phyloP scores from a whole-genome alignment of 2,329 filamentous ascomycete genomes.

The Aureobasidium mangrovei region DNA sequence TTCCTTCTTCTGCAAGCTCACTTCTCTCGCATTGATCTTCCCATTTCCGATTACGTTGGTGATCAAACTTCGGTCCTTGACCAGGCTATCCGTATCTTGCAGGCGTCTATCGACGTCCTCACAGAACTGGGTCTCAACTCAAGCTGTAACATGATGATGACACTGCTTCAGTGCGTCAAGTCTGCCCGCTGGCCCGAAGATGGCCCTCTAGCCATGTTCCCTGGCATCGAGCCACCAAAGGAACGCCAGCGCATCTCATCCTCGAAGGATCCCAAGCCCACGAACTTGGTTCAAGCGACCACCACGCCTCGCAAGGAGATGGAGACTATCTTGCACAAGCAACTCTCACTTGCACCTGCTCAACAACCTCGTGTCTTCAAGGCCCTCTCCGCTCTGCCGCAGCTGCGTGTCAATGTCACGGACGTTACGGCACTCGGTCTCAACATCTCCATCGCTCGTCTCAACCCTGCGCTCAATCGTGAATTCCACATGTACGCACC shows the following conservation, averaged over 20 bases:
- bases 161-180: constrained; percentile 84
- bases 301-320: constrained; percentile 24
- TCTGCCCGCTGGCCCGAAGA: constrained; percentile 85
- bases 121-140: constrained; percentile 78
- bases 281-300: constrained; percentile 32
- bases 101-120: constrained; percentile 88
- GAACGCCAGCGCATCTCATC: constrained; percentile 35
- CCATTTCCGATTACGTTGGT: constrained; percentile 94
- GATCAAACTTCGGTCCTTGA: constrained; percentile 84
- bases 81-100: constrained; percentile 92
- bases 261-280: constrained; percentile 24
- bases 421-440: constrained; percentile 55
- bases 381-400: constrained; percentile 58
- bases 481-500: constrained; percentile 78
- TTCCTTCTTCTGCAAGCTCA: constrained; percentile 91
- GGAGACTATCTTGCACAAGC: constrained; percentile 36
- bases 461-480: constrained; percentile 55
- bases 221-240: constrained; percentile 50
- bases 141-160: constrained; percentile 73
- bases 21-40: constrained; percentile 85
- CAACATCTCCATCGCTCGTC: constrained; percentile 54
- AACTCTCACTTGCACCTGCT: constrained; percentile 42
- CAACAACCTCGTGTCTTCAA: constrained; percentile 46
- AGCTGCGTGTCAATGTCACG: constrained; percentile 54
- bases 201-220: constrained; percentile 67